Evolutionary conservation across 2,329 filamentous ascomycete genomes (phyloP).

Genomic region (Verticillium nubilum): DNA sequence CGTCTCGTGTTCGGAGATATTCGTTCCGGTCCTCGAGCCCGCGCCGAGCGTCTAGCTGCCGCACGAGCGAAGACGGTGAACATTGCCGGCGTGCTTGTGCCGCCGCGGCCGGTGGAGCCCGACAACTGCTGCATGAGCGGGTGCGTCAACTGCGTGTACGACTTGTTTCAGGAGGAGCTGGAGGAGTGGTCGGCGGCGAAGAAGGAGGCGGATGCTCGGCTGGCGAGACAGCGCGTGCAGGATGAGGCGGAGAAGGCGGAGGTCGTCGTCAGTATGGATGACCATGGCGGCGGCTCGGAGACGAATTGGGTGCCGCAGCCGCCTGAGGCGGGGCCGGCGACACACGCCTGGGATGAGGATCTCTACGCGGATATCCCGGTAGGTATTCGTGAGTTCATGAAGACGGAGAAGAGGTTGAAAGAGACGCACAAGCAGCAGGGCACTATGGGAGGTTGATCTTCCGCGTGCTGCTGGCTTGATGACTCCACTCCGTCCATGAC

Average conservation of each 20-base stretch:
- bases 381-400: constrained; percentile 96
- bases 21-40: constrained; percentile 67
- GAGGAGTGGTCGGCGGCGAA: constrained; percentile 75
- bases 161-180: constrained; percentile 83
- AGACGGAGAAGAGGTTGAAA: constrained; percentile 85
- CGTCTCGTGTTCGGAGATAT: constrained; percentile 78
- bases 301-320: constrained; percentile 53
- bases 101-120: constrained; percentile 79
- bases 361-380: constrained; percentile 80
- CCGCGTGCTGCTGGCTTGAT: not conserved
- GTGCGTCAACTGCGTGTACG: constrained; percentile 97
- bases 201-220: constrained; percentile 53
- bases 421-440: constrained; percentile 61
- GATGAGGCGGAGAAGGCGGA: constrained; percentile 27
- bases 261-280: constrained; percentile 61
- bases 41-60: constrained; percentile 53
- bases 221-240: constrained; percentile 35
- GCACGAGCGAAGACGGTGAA: constrained; percentile 52
- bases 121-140: constrained; percentile 99
- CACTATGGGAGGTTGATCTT: constrained; percentile 33
- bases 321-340: constrained; percentile 31
- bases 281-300: constrained; percentile 72
- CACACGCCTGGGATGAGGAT: constrained; percentile 57
- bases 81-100: constrained; percentile 76
- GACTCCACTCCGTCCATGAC: not conserved